Evolutionary conservation across 139 green algal genomes (phyloP).

Genomic region (Closterium sp.): DNA sequence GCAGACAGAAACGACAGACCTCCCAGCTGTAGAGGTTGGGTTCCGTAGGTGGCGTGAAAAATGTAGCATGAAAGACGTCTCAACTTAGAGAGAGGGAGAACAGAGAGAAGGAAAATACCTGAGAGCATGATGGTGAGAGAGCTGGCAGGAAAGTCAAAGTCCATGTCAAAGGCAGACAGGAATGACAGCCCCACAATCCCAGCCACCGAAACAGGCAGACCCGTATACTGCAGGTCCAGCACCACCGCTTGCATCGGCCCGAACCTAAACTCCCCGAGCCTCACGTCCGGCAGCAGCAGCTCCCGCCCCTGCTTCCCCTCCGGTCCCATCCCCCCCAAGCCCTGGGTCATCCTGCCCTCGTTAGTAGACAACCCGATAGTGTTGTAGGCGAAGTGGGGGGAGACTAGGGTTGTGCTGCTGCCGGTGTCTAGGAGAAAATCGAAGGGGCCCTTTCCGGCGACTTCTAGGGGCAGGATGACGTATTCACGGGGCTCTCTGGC

Average conservation of each 20-base stretch:
- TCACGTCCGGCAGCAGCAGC: not conserved
- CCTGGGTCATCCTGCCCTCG: not conserved
- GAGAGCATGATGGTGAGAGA: not conserved
- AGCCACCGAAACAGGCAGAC: not conserved
- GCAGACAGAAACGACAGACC: too few relatives aligned
- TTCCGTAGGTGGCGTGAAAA: too few relatives aligned
- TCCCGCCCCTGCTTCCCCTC: not conserved
- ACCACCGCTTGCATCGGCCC: constrained; percentile 12
- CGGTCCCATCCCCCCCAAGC: not conserved
- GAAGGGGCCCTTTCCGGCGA: not conserved
- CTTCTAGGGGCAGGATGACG: not conserved
- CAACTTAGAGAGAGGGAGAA: too few relatives aligned
- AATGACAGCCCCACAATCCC: constrained; percentile 5
- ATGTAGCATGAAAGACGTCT: too few relatives aligned
- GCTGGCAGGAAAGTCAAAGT: constrained; percentile 12
- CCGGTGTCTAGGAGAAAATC: constrained; percentile 15
- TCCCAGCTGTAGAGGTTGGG: too few relatives aligned
- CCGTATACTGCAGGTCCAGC: constrained; percentile 1
- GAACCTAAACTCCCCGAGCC: not conserved
- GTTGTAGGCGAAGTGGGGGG: not conserved
- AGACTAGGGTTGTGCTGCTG: constrained; percentile 14
- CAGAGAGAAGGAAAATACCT: too few relatives aligned
- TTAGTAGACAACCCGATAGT: not conserved
- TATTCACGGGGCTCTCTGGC: not conserved
- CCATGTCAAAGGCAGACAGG: constrained; percentile 14